Evolutionary conservation across 257 asterid genomes (phyloP), one percentile per base, ranked within the genome.

Genomic region (Solanum sejunctum): DNA sequence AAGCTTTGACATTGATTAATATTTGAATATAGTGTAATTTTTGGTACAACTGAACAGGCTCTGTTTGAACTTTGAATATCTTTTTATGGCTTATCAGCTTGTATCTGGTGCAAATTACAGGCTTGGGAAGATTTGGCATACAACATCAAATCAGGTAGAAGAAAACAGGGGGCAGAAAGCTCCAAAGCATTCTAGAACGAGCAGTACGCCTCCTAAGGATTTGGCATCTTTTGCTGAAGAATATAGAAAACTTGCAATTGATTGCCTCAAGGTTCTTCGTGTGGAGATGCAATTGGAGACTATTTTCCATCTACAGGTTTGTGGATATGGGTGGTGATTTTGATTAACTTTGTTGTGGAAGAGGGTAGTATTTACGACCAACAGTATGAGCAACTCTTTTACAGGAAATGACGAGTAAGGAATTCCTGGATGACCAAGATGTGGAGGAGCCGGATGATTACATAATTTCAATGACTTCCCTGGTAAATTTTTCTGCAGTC

Each of bases 361-460:
- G 83, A 51, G 80, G 32, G 32, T 83, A 83, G 21, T 66, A 17
- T 86, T 57, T 81, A 82, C 85, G 43, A 77, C 85, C 67, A 72
- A 89, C 85, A 26, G 58, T 56, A 23, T 83, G 85, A 87, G 67
- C 86, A 71, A 82, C 84, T 77, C 80, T 83, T 41, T 55, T 87
- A 41, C 86, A 97, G 99, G 98, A 94, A 89, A 95, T 97, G 98
- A 90, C 96, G 17, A 97, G 90, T 88, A 89, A 92, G 88, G 95
- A 94, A 85, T 97, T 95, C 89, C 89, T 93, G 94, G 99, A 95
- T 77, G 99, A 95, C 90, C 97, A 94, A 92, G 99, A 97, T 88
- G 96, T 97, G 60, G 99, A 97, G 92, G 99, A 97, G 92, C 99
- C 99, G 49, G 99, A 97, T 90, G 99, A 97, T 87, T 95, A 92